Evolutionary conservation across 1,284 basidiomycete species (phyloP).

Genomic region (Ganoderma resinaceum): DNA sequence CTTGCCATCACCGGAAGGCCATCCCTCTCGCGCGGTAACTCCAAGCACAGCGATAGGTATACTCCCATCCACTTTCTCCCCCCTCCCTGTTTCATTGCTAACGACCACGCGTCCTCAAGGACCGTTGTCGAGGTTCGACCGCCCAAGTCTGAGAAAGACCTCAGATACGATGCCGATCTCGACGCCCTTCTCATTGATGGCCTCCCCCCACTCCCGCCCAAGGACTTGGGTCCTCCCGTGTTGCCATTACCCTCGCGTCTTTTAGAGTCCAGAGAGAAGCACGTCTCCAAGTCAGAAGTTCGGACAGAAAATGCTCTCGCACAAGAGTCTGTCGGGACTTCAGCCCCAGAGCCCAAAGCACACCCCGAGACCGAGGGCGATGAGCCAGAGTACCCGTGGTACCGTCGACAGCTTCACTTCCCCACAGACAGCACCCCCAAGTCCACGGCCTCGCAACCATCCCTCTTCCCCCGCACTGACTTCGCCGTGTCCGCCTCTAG

Average conservation of each 20-base stretch:
- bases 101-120: constrained; percentile 13
- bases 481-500: constrained; percentile 87
- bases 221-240: constrained; percentile 12
- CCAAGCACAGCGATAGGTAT: constrained; percentile 26
- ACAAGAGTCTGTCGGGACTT: constrained; percentile 2
- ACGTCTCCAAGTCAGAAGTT: not conserved
- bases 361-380: constrained; percentile 3
- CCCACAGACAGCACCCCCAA: constrained; percentile 7
- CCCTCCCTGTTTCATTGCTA: not conserved
- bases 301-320: not conserved
- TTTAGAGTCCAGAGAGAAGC: constrained; percentile 11
- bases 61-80: not conserved
- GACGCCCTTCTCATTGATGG: constrained; percentile 23
- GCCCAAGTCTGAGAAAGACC: constrained; percentile 9
- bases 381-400: constrained; percentile 24
- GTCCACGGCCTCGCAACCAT: constrained; percentile 8
- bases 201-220: constrained; percentile 19
- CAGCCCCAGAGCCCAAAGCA: constrained; percentile 3
- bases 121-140: constrained; percentile 18
- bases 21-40: constrained; percentile 22
- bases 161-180: constrained; percentile 6
- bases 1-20: constrained; percentile 14
- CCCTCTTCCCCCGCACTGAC: constrained; percentile 93
- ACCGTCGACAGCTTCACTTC: constrained; percentile 20
- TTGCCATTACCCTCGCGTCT: not conserved